Evolutionary conservation across 2,329 filamentous ascomycete species (phyloP).

Genomic region (Ceratocystis eucalypticola): DNA sequence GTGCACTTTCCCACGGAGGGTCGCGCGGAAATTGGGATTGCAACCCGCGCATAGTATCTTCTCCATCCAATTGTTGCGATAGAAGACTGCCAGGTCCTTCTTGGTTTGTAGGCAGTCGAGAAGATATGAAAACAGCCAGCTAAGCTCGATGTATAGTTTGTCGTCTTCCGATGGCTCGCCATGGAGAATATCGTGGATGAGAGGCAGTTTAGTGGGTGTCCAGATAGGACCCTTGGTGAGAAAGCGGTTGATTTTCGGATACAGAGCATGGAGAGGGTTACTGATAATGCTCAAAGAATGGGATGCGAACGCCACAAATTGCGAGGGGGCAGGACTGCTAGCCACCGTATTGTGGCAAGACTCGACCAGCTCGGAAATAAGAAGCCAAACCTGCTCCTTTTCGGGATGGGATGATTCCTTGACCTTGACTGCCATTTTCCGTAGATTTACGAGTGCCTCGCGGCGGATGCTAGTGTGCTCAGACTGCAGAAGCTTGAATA

Average conservation of each 20-base stretch:
- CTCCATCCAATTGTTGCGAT: slow-evolving; percentile 55
- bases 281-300: slow-evolving; percentile 56
- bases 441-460: slow-evolving; percentile 58
- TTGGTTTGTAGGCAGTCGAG: slow-evolving; percentile 50
- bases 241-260: slow-evolving; percentile 74
- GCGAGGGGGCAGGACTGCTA: slow-evolving; percentile 50
- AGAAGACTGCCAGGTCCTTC: slow-evolving; percentile 47
- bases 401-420: slow-evolving; percentile 60
- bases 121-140: slow-evolving; percentile 61
- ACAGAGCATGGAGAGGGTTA: slow-evolving; percentile 69
- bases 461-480: slow-evolving; percentile 60
- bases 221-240: slow-evolving; percentile 66
- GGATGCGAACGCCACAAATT: slow-evolving; percentile 62
- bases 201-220: slow-evolving; percentile 57
- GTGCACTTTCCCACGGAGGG: slow-evolving; percentile 46
- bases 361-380: slow-evolving; percentile 68
- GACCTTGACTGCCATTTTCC: slow-evolving; percentile 49
- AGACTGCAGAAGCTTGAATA: slow-evolving; percentile 66
- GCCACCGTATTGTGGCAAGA: slow-evolving; percentile 47
- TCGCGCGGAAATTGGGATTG: slow-evolving; percentile 48
- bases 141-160: slow-evolving; percentile 55
- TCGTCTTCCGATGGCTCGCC: slow-evolving; percentile 60
- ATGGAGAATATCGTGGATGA: slow-evolving; percentile 50
- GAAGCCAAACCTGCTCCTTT: slow-evolving; percentile 62
- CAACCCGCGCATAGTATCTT: slow-evolving; percentile 56